These are phyloP conservation scores for Thuja plicata DNA, from an alignment of 83 land plant species.

Conservation along the genomic window DNA sequence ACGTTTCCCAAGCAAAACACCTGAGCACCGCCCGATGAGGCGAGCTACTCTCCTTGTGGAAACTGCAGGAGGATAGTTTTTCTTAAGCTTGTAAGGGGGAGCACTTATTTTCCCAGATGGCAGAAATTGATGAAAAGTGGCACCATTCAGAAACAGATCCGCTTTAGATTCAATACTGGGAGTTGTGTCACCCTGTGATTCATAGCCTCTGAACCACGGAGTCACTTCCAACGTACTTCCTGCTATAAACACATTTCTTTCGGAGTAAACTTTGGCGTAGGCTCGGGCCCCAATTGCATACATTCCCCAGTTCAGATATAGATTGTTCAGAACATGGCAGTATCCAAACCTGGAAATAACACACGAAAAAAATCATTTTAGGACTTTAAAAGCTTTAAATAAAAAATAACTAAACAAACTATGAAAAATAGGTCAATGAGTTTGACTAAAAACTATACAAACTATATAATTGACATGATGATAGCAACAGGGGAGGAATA, in stretches of 20 bases:
- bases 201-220: neutral
- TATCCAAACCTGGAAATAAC: slow-evolving; percentile 36
- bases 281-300: slow-evolving; percentile 46
- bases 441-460: too few relatives aligned
- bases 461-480: too few relatives aligned
- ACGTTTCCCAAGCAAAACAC: neutral
- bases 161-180: neutral
- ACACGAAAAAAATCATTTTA: too few relatives aligned
- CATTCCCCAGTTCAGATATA: slow-evolving; percentile 46
- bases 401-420: too few relatives aligned
- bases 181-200: neutral
- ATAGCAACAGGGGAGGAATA: too few relatives aligned
- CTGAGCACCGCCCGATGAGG: neutral
- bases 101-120: neutral
- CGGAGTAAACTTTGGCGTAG: slow-evolving; percentile 31
- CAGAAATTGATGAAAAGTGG: neutral
- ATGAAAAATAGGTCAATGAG: too few relatives aligned
- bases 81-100: neutral
- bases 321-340: slow-evolving; percentile 50
- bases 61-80: neutral
- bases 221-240: slow-evolving; percentile 32
- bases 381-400: neutral
- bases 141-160: neutral
- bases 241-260: slow-evolving; percentile 46
- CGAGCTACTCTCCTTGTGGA: neutral